phyloP scores from a whole-genome alignment of 805 yeast species.

The Barnettozyma pratensis region DNA sequence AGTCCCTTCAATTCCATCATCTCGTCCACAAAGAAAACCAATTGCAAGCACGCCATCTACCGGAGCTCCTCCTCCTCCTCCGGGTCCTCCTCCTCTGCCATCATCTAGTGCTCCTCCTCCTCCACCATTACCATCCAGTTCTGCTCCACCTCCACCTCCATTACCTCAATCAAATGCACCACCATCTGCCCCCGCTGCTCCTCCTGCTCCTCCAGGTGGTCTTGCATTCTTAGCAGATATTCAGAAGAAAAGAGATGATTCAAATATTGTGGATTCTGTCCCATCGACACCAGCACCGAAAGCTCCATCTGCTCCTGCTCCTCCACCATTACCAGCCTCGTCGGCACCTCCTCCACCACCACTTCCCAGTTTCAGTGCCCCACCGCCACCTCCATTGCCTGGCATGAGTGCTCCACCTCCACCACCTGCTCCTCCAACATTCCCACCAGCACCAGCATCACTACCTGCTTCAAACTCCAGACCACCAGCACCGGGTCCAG shows the following conservation, averaged over 20 bases:
- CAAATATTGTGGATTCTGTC: constrained; percentile 39
- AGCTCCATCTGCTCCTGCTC: constrained; percentile 8
- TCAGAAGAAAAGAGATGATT: constrained; percentile 48
- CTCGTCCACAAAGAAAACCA: constrained; percentile 20
- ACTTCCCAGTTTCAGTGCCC: neutral
- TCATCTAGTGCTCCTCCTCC: constrained; percentile 16
- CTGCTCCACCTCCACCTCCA: constrained; percentile 9
- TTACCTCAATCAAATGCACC: constrained; percentile 14
- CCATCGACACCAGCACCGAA: constrained; percentile 9
- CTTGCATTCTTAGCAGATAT: constrained; percentile 57
- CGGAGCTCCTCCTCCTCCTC: constrained; percentile 15
- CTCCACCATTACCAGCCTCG: constrained; percentile 14
- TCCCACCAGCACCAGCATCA: constrained; percentile 9
- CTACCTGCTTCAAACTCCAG: constrained; percentile 18
- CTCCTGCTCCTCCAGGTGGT: constrained; percentile 22
- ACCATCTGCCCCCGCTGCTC: constrained; percentile 18
- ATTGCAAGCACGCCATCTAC: constrained; percentile 1
- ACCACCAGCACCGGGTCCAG: constrained; percentile 20
- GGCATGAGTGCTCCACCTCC: no score
- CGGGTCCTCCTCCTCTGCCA: constrained; percentile 19
- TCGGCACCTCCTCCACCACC: constrained; percentile 6
- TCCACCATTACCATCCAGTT: constrained; percentile 1
- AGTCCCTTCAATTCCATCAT: constrained; percentile 26
- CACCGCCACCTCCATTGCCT: constrained; percentile 7
- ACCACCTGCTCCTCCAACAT: constrained; percentile 18